Evolutionary conservation across 2,329 filamentous ascomycete genomes (phyloP).

Genomic region (Lizonia empirigonia): DNA sequence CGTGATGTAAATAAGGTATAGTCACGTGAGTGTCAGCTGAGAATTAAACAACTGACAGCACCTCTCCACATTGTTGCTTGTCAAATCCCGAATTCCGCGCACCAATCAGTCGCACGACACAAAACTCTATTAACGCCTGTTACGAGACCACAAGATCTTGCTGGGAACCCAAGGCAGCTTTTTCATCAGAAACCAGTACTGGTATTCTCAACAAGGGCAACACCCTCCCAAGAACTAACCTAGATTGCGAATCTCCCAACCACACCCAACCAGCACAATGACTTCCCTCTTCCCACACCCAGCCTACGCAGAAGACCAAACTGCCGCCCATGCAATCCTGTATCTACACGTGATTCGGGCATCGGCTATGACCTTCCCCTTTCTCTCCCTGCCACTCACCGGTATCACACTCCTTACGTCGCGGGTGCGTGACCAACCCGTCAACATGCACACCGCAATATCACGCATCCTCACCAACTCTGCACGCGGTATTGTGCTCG

Average conservation of each 20-base stretch:
- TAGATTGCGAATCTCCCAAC: no score
- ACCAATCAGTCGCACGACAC: background rate
- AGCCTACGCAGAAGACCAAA: slow-evolving; percentile 68
- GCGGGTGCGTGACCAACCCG: slow-evolving; percentile 28
- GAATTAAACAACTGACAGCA: background rate
- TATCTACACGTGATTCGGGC: slow-evolving; percentile 64
- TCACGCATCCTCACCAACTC: slow-evolving; percentile 53
- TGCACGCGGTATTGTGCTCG: slow-evolving; percentile 55
- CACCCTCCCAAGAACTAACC: no score
- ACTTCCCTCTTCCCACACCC: slow-evolving; percentile 62
- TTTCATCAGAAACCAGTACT: no score
- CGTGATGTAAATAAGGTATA: background rate
- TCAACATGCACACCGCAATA: slow-evolving; percentile 29
- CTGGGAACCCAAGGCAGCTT: no score
- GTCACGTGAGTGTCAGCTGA: background rate
- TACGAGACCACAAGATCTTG: no score
- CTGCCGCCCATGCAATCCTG: slow-evolving; percentile 60
- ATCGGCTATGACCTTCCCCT: slow-evolving; percentile 59
- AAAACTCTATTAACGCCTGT: no score
- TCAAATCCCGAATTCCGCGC: background rate
- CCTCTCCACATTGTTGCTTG: no score
- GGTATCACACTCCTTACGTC: slow-evolving; percentile 36
- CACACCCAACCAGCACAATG: slow-evolving; percentile 46
- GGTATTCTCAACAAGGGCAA: no score
- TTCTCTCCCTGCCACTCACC: slow-evolving; percentile 50